Percentiles rank a stretch among this genome's conserved stretches.
phyloP scores from a whole-genome alignment of 352 stramenopile genomes.

The Phytophthora ramorum region DNA sequence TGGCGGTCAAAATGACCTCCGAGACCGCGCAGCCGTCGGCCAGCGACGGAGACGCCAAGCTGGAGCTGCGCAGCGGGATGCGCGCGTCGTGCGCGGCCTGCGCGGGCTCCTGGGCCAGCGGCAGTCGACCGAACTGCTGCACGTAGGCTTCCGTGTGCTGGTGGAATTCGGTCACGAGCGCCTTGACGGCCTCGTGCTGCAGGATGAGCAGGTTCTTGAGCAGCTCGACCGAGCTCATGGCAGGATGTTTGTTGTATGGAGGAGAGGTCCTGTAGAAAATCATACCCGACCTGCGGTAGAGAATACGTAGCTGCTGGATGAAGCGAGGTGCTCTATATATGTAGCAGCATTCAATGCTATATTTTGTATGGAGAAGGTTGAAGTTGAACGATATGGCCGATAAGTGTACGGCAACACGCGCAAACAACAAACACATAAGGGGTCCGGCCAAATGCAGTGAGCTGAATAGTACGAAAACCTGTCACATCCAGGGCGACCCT shows the following conservation, averaged over 20 bases:
- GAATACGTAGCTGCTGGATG: neutral
- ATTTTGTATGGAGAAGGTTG: too few relatives aligned
- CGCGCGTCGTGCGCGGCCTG: constrained; percentile 19
- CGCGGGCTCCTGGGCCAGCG: constrained; percentile 43
- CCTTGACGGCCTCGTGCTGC: constrained; percentile 54
- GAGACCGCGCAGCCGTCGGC: constrained; percentile 52
- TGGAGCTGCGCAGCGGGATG: constrained; percentile 43
- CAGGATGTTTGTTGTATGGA: neutral
- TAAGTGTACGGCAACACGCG: too few relatives aligned
- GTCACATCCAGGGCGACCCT: too few relatives aligned
- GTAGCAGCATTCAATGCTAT: too few relatives aligned
- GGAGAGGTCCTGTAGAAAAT: neutral
- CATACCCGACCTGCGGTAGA: neutral
- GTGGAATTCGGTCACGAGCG: constrained; percentile 61
- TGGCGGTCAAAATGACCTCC: constrained; percentile 43
- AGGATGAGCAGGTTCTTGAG: constrained; percentile 70
- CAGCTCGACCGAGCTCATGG: constrained; percentile 35
- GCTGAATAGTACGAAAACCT: too few relatives aligned
- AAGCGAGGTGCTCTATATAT: too few relatives aligned
- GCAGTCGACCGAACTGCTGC: constrained; percentile 57
- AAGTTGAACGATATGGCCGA: too few relatives aligned
- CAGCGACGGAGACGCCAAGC: constrained; percentile 24
- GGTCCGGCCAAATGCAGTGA: too few relatives aligned
- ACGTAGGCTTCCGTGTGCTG: constrained; percentile 75
- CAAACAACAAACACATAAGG: too few relatives aligned